Percentiles rank a stretch among this genome's conserved stretches.
phyloP scores from a whole-genome alignment of 148 eudicot species.

The Diospyros kaki region DNA sequence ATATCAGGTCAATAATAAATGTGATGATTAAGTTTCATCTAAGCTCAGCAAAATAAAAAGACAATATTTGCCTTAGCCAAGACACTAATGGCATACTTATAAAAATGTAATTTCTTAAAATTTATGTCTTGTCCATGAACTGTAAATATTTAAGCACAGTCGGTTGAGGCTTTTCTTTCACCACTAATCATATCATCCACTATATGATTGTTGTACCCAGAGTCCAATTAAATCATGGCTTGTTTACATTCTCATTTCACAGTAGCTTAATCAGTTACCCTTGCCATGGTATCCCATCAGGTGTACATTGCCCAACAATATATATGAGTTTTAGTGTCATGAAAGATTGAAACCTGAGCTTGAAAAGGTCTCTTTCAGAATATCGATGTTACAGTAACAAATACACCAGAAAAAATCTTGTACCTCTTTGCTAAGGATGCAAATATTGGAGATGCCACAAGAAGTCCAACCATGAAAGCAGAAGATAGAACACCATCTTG shows the following conservation, averaged over 20 bases:
- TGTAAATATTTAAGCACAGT: neutral
- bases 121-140: no score
- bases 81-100: neutral
- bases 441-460: slow-evolving; percentile 84
- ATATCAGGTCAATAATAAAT: neutral
- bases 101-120: neutral
- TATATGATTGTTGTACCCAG: neutral
- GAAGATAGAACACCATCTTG: slow-evolving; percentile 94
- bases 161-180: neutral
- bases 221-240: neutral
- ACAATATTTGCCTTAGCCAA: neutral
- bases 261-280: neutral
- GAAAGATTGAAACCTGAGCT: neutral
- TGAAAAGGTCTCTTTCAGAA: neutral
- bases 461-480: slow-evolving; percentile 99
- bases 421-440: slow-evolving; percentile 84
- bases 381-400: slow-evolving; percentile 1
- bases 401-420: neutral
- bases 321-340: neutral
- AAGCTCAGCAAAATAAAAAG: neutral
- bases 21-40: neutral
- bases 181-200: neutral
- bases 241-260: neutral
- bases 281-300: neutral
- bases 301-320: neutral